phyloP scores from a whole-genome alignment of 75 land plant genomes.

The Sequoia sempervirens region DNA sequence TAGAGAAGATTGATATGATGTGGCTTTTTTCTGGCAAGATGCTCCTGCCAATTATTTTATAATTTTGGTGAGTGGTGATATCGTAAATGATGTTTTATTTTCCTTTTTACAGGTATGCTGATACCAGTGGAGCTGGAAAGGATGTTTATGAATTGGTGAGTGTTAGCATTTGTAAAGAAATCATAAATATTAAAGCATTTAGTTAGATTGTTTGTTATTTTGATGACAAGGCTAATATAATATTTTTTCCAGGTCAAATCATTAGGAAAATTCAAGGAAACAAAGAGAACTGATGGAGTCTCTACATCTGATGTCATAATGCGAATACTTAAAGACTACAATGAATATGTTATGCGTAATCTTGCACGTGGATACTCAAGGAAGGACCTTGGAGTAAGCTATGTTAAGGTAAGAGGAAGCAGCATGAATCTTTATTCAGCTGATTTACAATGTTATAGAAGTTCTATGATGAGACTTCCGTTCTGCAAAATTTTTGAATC shows the following conservation, averaged over 20 bases:
- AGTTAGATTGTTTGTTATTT: neutral
- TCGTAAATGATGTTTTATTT: neutral
- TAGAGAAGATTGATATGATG: neutral
- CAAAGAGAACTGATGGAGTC: constrained; percentile 35
- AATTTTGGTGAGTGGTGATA: neutral
- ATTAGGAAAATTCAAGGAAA: constrained; percentile 40
- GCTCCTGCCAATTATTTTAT: neutral
- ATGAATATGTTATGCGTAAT: constrained; percentile 52
- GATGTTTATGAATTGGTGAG: constrained; percentile 54
- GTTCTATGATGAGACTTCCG: neutral
- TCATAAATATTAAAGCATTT: neutral
- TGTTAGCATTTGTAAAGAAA: neutral
- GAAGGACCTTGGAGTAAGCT: constrained; percentile 51
- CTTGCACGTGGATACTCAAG: constrained; percentile 53
- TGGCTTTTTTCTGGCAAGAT: neutral
- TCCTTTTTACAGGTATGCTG: constrained; percentile 36
- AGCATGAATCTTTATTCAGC: neutral
- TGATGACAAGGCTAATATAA: neutral
- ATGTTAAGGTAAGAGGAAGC: constrained; percentile 34
- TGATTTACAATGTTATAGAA: neutral
- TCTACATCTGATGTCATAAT: constrained; percentile 49
- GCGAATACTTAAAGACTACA: constrained; percentile 48
- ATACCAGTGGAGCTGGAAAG: constrained; percentile 37
- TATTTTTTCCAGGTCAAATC: constrained; percentile 33
- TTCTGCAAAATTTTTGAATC: neutral